Conservation (phyloP, 768 basidiomycete species). For the Pholiota microspora region DNA sequence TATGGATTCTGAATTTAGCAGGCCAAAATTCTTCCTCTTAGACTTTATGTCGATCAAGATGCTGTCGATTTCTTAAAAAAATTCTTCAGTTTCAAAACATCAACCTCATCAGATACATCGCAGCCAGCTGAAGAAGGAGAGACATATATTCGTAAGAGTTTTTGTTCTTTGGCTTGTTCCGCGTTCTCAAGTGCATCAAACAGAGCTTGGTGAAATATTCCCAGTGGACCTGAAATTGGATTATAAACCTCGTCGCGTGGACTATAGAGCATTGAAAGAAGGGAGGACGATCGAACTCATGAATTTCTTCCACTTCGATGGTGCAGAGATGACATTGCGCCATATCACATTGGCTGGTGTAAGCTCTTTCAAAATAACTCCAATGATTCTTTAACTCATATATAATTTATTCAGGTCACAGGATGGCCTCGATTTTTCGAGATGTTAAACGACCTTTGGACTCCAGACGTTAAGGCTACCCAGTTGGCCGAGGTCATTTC, state of each 20-base stretch:
- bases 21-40: slow-evolving; percentile 88
- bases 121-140: slow-evolving; percentile 43
- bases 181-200: not conserved
- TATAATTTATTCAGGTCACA: slow-evolving; percentile 56
- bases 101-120: slow-evolving; percentile 31
- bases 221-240: slow-evolving; percentile 95
- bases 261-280: slow-evolving; percentile 86
- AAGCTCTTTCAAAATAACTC: slow-evolving; percentile 30
- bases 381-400: slow-evolving; percentile 7
- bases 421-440: slow-evolving; percentile 92
- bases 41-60: slow-evolving; percentile 96
- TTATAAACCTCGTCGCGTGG: slow-evolving; percentile 96
- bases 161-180: not conserved
- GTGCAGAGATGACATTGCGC: slow-evolving; percentile 95
- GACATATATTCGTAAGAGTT: slow-evolving; percentile 32
- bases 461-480: slow-evolving; percentile 98
- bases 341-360: slow-evolving; percentile 92
- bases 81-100: slow-evolving; percentile 87
- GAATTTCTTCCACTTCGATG: slow-evolving; percentile 99
- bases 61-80: slow-evolving; percentile 97
- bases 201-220: slow-evolving; percentile 93
- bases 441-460: slow-evolving; percentile 96
- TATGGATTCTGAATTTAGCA: slow-evolving; percentile 27
- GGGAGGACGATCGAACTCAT: slow-evolving; percentile 95
- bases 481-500: slow-evolving; percentile 97